These are phyloP conservation scores for Oehlia diaphana DNA, from an alignment of 192 early-diverging fungal species.

Conservation along the genomic window DNA sequence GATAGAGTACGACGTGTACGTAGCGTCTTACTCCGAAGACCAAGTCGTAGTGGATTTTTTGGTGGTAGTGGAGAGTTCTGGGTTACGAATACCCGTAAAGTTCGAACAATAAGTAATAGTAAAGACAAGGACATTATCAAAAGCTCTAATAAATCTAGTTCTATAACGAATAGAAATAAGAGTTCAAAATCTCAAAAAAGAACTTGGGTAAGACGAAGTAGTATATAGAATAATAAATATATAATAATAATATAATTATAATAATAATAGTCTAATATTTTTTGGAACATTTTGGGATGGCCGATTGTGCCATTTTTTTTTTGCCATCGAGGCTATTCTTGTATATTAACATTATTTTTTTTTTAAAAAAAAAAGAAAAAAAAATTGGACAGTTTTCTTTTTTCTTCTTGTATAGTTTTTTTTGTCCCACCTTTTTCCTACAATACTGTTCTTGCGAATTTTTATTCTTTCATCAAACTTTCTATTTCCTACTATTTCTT, in stretches of 20 bases:
- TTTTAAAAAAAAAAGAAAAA: neutral
- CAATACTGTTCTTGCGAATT: neutral
- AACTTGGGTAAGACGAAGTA: slow-evolving; percentile 22
- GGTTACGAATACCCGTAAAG: slow-evolving; percentile 25
- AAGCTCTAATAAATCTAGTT: slow-evolving; percentile 6
- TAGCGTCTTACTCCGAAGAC: slow-evolving; percentile 23
- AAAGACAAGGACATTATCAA: slow-evolving; percentile 15
- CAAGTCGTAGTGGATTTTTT: slow-evolving; percentile 26
- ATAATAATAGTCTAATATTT: neutral
- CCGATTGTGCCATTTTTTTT: neutral
- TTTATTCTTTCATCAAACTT: neutral
- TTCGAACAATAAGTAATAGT: neutral
- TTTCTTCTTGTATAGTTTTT: slow-evolving; percentile 4
- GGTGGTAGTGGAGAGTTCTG: slow-evolving; percentile 27
- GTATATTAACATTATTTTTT: slow-evolving; percentile 8
- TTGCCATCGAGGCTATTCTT: slow-evolving; percentile 4
- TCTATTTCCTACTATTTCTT: neutral
- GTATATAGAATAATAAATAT: slow-evolving; percentile 12
- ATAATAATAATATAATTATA: neutral
- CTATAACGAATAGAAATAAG: slow-evolving; percentile 25
- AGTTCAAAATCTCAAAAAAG: slow-evolving; percentile 11
- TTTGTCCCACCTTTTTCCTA: neutral
- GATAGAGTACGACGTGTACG: slow-evolving; percentile 17
- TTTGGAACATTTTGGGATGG: slow-evolving; percentile 16
- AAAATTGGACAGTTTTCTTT: neutral